Evolutionary conservation across 352 stramenopile genomes (phyloP), one percentile per base, ranked within the genome.

Genomic region (Stramenopiles sp.): DNA sequence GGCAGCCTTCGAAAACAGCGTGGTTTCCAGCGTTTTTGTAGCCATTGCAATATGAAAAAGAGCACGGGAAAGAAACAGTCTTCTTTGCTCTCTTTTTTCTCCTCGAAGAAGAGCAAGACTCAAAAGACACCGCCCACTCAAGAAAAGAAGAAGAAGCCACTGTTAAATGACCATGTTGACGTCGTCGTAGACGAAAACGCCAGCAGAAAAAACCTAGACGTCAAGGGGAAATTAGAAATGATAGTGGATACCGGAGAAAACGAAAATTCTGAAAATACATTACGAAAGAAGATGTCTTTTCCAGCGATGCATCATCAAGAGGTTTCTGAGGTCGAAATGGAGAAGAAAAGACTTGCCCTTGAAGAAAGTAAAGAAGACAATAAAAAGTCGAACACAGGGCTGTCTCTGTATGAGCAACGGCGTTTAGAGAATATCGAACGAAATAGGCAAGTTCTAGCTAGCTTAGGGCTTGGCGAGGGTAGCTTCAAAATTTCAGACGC

Each of bases 341-440:
- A 55, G 39, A 55, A 55, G 39, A 55, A 55, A 55, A 55, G 14
- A 14, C 14, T 14, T 55, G 39, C 39, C 14, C 14, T 55, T 55
- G 39, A 55, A 14, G 39, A 55, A 55, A 55, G 14, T 14, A 55
- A 55, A 55, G 39, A 55, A 55, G 39, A 14, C 4, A 14, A 55
- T 55, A 55, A 55, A 55, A 14, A 14, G 39, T 4, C 4, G 14
- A 14, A 55, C 14, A 55, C 39, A 14, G 39, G 39, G 4, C 14
- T 55, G 14, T 55, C 39, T 14, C 14, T 55, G 14, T 78, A 78
- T 33, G 71, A 78, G 14, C 30, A 78, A 78, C 30, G 31, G 4
- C 30, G 71, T 14, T 33, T 78, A 33, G 71, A 33, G 14, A 78
- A 78, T 78, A 78, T 78, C 8, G 71, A 31, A 33, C 71, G 71